Conservation (phyloP, 2,329 filamentous ascomycete species). For the Aspergillus quadrilineatus region DNA sequence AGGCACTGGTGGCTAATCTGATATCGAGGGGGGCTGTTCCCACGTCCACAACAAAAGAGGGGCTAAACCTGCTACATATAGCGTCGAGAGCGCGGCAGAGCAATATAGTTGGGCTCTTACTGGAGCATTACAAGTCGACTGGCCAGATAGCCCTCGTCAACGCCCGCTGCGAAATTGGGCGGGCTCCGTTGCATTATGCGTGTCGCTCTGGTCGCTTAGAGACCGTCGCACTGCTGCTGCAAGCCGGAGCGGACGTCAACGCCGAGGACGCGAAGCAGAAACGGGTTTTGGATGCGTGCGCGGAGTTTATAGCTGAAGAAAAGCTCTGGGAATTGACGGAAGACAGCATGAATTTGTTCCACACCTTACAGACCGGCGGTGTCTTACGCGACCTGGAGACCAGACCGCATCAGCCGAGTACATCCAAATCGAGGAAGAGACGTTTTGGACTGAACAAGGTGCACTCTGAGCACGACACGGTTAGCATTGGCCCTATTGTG, state of each 20-base stretch:
- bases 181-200: background rate
- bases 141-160: background rate
- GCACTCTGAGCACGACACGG: slow-evolving; percentile 15
- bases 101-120: background rate
- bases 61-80: background rate
- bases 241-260: slow-evolving; percentile 13
- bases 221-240: slow-evolving; percentile 10
- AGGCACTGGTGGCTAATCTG: background rate
- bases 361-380: background rate
- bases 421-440: background rate
- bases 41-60: background rate
- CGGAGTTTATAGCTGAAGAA: background rate
- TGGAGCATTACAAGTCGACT: background rate
- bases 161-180: background rate
- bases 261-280: background rate
- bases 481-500: slow-evolving; percentile 14
- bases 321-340: background rate
- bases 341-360: background rate
- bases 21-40: background rate
- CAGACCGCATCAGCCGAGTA: background rate
- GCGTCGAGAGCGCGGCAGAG: background rate
- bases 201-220: slow-evolving; percentile 2
- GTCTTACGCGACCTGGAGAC: background rate
- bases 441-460: slow-evolving; percentile 16
- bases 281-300: background rate